These are phyloP conservation scores for Triticum timopheevii DNA, from an alignment of 176 grass and related monocot genomes.

Conservation along the genomic window DNA sequence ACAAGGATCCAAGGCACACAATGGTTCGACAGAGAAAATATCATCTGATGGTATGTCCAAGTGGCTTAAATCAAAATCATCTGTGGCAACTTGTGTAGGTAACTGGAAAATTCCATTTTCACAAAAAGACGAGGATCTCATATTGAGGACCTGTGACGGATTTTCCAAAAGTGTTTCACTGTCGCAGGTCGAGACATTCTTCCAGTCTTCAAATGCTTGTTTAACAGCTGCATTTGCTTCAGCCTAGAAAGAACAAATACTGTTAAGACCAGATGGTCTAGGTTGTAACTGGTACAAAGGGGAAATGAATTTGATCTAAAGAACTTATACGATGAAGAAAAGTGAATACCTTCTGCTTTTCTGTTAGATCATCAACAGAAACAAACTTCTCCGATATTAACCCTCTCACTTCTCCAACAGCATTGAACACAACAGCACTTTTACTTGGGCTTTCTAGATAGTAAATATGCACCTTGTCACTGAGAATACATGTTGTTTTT, in stretches of 20 bases:
- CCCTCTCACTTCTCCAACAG: conserved; percentile 54
- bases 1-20: conserved; percentile 29
- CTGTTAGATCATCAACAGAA: conserved; percentile 46
- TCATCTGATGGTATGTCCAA: conserved; percentile 50
- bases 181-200: conserved; percentile 51
- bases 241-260: conserved; percentile 43
- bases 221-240: conserved; percentile 59
- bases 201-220: conserved; percentile 75
- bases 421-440: conserved; percentile 67
- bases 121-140: conserved; percentile 35
- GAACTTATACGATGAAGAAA: not conserved
- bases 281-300: not conserved
- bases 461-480: conserved; percentile 67
- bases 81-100: conserved; percentile 29
- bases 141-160: conserved; percentile 29
- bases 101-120: conserved; percentile 51
- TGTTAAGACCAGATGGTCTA: conserved; percentile 18
- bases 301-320: not conserved
- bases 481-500: conserved; percentile 59
- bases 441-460: conserved; percentile 53
- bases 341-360: conserved; percentile 65
- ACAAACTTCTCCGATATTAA: conserved; percentile 58
- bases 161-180: conserved; percentile 37
- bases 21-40: conserved; percentile 55
- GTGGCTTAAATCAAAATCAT: conserved; percentile 51